Evolutionary conservation across 768 basidiomycete species (phyloP).

Genomic region (Pisolithus albus): DNA sequence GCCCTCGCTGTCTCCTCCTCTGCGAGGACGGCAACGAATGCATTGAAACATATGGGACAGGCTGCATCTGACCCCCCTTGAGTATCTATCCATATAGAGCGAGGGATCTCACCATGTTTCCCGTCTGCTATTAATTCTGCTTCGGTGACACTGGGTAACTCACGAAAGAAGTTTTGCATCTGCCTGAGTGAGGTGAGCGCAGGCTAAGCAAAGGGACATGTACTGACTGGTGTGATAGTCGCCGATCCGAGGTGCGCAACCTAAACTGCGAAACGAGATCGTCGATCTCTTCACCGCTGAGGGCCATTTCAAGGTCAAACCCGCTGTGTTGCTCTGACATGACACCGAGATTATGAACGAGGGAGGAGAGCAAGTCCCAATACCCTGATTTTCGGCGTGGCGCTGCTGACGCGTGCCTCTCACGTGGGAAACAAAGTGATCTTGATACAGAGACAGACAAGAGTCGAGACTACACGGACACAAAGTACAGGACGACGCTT

Average conservation of each 20-base stretch:
- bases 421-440: constrained; percentile 21
- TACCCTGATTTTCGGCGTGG: too few relatives aligned
- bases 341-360: not conserved
- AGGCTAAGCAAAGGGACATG: not conserved
- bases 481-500: constrained; percentile 8
- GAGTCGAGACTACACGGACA: constrained; percentile 1
- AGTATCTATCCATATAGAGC: not conserved
- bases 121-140: constrained; percentile 40
- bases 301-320: not conserved
- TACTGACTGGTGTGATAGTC: constrained; percentile 24
- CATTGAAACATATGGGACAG: constrained; percentile 71
- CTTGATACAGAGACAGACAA: constrained; percentile 10
- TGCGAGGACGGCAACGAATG: constrained; percentile 59
- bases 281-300: constrained; percentile 25
- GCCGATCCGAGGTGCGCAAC: constrained; percentile 13
- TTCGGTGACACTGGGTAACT: constrained; percentile 47
- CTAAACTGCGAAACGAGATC: constrained; percentile 26
- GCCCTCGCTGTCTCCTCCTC: constrained; percentile 69
- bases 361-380: too few relatives aligned
- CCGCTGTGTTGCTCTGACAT: constrained; percentile 19
- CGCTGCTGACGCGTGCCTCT: constrained; percentile 4
- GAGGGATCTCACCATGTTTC: constrained; percentile 34
- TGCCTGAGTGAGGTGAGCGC: constrained; percentile 21
- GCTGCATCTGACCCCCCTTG: constrained; percentile 43
- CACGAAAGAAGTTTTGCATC: constrained; percentile 34